Evolutionary conservation across 257 asterid genomes (phyloP).

Genomic region (Solanum verrucosum): DNA sequence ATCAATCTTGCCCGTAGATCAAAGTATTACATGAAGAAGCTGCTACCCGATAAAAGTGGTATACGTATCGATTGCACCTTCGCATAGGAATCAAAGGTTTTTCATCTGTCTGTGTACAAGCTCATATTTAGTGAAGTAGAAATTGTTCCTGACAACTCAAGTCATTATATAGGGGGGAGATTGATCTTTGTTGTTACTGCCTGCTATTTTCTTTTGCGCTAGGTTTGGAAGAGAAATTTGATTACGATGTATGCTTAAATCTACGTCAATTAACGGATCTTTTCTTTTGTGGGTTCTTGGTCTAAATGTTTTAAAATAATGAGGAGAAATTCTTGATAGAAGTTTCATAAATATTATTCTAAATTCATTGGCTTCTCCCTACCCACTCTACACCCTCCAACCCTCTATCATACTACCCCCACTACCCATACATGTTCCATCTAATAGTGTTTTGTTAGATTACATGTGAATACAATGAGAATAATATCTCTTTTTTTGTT

Average conservation of each 20-base stretch:
- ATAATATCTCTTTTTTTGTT: no score
- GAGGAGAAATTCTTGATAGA: neutral
- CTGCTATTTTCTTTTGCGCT: neutral
- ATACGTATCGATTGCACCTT: slow-evolving; percentile 40
- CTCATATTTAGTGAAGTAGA: neutral
- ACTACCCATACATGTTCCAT: neutral
- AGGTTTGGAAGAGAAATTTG: neutral
- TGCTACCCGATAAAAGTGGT: slow-evolving; percentile 71
- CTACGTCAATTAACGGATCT: neutral
- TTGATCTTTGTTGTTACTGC: neutral
- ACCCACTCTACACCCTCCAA: neutral
- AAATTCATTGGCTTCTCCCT: neutral
- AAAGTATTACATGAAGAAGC: slow-evolving; percentile 77
- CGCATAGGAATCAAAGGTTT: slow-evolving; percentile 9
- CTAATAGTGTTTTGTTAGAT: neutral
- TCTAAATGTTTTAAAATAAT: neutral
- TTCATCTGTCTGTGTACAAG: neutral
- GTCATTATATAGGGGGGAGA: neutral
- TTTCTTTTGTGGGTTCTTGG: neutral
- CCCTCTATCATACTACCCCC: neutral
- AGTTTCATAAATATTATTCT: neutral
- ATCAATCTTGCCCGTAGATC: slow-evolving; percentile 73
- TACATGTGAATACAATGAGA: neutral
- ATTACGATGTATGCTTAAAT: neutral
- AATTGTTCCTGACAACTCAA: neutral